phyloP scores from a whole-genome alignment of 768 basidiomycete species.

The Leccinum barrowsii region DNA sequence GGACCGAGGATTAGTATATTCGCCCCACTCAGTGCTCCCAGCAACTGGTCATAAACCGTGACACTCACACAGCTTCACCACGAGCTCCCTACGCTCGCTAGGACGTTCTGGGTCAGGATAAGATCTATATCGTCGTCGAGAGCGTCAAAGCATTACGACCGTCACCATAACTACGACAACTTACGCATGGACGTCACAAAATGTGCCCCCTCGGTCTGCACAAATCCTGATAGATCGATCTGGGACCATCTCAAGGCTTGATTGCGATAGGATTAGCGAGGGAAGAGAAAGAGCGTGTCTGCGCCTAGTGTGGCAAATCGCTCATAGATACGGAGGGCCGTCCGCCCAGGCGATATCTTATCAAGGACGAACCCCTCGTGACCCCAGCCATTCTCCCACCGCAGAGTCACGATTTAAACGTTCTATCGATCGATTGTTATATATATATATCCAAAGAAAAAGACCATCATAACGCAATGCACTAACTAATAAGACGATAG shows the following conservation, averaged over 20 bases:
- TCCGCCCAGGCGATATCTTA: not conserved
- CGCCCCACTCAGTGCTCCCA: not conserved
- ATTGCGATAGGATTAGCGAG: not conserved
- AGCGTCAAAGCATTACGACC: not conserved
- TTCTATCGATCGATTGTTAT: not conserved
- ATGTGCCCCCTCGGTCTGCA: conserved; percentile 88
- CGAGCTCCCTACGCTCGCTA: conserved; percentile 64
- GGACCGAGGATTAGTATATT: not conserved
- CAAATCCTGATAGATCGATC: conserved; percentile 81
- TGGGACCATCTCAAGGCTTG: conserved; percentile 38
- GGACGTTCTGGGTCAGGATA: conserved; percentile 68
- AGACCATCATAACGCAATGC: conserved; percentile 19
- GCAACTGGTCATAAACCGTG: not conserved
- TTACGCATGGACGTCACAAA: conserved; percentile 85
- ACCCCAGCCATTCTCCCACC: not conserved
- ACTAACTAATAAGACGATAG: conserved; percentile 7
- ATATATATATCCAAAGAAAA: conserved; percentile 1
- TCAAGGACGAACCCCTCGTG: conserved; percentile 3
- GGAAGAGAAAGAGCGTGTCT: not conserved
- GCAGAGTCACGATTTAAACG: not conserved
- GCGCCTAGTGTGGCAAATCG: not conserved
- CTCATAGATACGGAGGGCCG: not conserved
- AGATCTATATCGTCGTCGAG: conserved; percentile 42
- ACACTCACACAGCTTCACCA: conserved; percentile 81
- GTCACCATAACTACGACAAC: conserved; percentile 20